Conservation (phyloP, 2,329 filamentous ascomycete species). For the Nothopassalora personata region DNA sequence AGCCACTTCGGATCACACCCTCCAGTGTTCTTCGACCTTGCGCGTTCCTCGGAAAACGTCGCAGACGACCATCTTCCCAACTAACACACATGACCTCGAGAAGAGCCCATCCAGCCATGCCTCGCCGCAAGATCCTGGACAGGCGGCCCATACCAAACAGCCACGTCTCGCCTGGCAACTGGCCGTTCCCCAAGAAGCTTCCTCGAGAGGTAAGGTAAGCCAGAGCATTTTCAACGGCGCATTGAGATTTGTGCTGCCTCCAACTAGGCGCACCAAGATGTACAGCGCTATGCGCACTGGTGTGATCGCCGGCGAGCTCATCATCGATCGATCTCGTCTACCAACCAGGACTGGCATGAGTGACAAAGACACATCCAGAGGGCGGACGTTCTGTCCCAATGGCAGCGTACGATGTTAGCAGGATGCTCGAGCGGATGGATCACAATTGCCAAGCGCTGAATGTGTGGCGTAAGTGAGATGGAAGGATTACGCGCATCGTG, state of each 20-base stretch:
- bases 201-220: slow-evolving; percentile 7
- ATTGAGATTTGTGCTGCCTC: background rate
- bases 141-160: background rate
- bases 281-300: too few relatives aligned
- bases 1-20: background rate
- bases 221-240: background rate
- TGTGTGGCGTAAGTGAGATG: too few relatives aligned
- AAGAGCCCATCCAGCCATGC: background rate
- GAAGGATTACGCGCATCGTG: too few relatives aligned
- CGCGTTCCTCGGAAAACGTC: background rate
- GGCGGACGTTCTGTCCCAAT: too few relatives aligned
- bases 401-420: too few relatives aligned
- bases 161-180: slow-evolving; percentile 1
- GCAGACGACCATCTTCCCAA: background rate
- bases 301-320: too few relatives aligned
- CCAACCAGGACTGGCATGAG: background rate
- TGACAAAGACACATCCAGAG: too few relatives aligned
- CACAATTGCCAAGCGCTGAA: too few relatives aligned
- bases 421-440: too few relatives aligned
- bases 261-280: slow-evolving; percentile 9
- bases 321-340: slow-evolving; percentile 10
- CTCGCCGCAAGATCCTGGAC: background rate
- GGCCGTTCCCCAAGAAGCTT: slow-evolving; percentile 4
- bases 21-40: background rate
- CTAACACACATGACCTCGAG: background rate